Evolutionary conservation across 768 basidiomycete genomes (phyloP).

Genomic region (Tricholoma sp.): DNA sequence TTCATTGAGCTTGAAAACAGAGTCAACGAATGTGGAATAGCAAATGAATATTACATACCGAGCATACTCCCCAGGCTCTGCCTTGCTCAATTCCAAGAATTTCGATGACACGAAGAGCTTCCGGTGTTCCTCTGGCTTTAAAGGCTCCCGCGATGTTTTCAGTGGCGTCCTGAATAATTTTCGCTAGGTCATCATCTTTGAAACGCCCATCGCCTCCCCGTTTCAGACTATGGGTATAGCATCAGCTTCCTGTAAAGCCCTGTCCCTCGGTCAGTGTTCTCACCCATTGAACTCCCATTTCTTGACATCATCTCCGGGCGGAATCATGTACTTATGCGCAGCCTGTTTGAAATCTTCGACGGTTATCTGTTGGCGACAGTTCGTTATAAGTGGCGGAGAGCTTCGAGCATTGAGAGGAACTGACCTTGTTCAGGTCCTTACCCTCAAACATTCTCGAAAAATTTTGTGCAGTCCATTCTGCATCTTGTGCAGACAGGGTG

Average conservation of each 20-base stretch:
- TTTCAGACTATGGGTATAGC: conserved; percentile 33
- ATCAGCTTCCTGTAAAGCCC: not conserved
- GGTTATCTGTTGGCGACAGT: conserved; percentile 21
- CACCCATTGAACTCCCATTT: conserved; percentile 56
- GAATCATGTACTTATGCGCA: conserved; percentile 23
- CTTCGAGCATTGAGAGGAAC: conserved; percentile 1
- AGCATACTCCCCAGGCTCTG: conserved; percentile 68
- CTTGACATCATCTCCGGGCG: conserved; percentile 30
- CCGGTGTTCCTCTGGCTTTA: conserved; percentile 65
- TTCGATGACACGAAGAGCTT: conserved; percentile 61
- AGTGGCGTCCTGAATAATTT: conserved; percentile 58
- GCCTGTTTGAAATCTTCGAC: conserved; percentile 32
- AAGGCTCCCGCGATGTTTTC: conserved; percentile 56
- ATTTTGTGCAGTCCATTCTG: conserved; percentile 45
- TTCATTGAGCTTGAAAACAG: conserved; percentile 49
- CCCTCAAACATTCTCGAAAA: conserved; percentile 41
- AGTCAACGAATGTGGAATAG: conserved; percentile 1
- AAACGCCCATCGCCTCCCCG: conserved; percentile 53
- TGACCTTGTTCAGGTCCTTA: conserved; percentile 35
- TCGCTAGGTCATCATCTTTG: conserved; percentile 56
- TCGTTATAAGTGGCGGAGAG: not conserved
- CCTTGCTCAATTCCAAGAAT: conserved; percentile 64
- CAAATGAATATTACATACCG: conserved; percentile 35
- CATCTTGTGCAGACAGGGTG: conserved; percentile 49
- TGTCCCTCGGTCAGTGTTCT: conserved; percentile 8